Percentiles rank a stretch among this genome's conserved stretches.
phyloP scores from a whole-genome alignment of 2,329 filamentous ascomycete species.

The Hysterium pulicare region DNA sequence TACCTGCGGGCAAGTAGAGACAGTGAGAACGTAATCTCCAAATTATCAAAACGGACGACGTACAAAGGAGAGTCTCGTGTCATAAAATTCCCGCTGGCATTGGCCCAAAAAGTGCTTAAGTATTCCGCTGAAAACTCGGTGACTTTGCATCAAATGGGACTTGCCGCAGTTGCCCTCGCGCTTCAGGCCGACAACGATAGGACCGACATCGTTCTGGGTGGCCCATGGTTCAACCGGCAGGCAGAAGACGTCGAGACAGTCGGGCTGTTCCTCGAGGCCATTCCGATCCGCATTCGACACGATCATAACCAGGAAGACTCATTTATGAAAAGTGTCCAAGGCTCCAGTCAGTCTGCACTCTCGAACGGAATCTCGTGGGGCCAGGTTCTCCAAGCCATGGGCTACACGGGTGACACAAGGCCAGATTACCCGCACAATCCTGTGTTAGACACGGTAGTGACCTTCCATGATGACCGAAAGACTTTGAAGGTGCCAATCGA shows the following conservation, averaged over 20 bases:
- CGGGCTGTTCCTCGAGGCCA: slow-evolving; percentile 29
- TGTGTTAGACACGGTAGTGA: slow-evolving; percentile 5
- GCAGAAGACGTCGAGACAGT: slow-evolving; percentile 20
- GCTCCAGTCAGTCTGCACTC: slow-evolving; percentile 21
- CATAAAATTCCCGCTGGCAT: not conserved
- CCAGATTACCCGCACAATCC: slow-evolving; percentile 10
- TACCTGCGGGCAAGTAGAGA: slow-evolving; percentile 1
- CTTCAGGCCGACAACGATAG: slow-evolving; percentile 4
- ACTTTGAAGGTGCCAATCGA: slow-evolving; percentile 9
- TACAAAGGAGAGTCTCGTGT: slow-evolving; percentile 7
- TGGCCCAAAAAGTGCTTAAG: not conserved
- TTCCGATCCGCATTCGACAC: slow-evolving; percentile 21
- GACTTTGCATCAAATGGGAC: slow-evolving; percentile 16
- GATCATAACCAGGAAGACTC: not conserved
- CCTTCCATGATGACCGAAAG: slow-evolving; percentile 26
- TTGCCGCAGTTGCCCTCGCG: slow-evolving; percentile 14
- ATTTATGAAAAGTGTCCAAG: slow-evolving; percentile 13
- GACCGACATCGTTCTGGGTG: slow-evolving; percentile 21
- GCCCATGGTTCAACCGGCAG: slow-evolving; percentile 23
- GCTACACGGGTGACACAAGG: not conserved
- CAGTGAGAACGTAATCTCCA: not conserved
- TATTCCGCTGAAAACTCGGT: not conserved
- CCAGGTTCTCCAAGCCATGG: slow-evolving; percentile 21
- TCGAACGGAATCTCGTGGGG: slow-evolving; percentile 30
- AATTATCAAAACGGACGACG: slow-evolving; percentile 1